phyloP scores from a whole-genome alignment of 805 yeast genomes.

The Candida incommunis region DNA sequence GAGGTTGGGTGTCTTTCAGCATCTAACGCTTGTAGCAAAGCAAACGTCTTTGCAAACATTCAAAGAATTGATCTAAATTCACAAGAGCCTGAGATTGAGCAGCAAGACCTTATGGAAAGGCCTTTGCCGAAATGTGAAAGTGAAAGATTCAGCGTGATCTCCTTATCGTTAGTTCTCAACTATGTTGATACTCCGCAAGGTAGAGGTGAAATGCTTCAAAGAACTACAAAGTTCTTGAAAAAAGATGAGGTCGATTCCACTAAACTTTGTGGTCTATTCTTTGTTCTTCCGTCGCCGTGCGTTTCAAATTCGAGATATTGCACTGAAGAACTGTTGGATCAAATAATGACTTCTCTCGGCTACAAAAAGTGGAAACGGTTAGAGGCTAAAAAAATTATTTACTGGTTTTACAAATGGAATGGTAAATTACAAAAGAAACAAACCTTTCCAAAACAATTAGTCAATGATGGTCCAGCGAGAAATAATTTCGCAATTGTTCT shows the following conservation, averaged over 20 bases:
- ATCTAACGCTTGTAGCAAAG: conserved; percentile 49
- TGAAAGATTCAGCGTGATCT: conserved; percentile 43
- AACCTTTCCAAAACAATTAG: conserved; percentile 19
- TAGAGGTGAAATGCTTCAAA: conserved; percentile 65
- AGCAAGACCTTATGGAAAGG: conserved; percentile 78
- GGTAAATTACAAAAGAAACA: conserved; percentile 14
- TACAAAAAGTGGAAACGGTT: conserved; percentile 33
- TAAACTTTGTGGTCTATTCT: conserved; percentile 38
- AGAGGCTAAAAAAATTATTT: conserved; percentile 58
- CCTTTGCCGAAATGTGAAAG: conserved; percentile 35
- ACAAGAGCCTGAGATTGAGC: conserved; percentile 52
- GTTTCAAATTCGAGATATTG: conserved; percentile 70
- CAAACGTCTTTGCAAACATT: conserved; percentile 37
- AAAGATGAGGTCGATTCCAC: conserved; percentile 8
- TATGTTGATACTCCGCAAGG: conserved; percentile 62
- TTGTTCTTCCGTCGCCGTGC: conserved; percentile 86
- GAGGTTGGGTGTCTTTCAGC: conserved; percentile 79
- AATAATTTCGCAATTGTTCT: conserved; percentile 56
- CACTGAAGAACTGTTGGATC: conserved; percentile 27
- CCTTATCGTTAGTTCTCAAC: conserved; percentile 78
- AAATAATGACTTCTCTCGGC: conserved; percentile 48
- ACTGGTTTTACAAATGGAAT: conserved; percentile 48
- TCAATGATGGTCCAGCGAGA: conserved; percentile 41
- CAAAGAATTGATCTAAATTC: conserved; percentile 68
- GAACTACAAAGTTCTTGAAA: conserved; percentile 41